Conservation (phyloP, 2,329 filamentous ascomycete species). For the Cryphonectria radicalis region DNA sequence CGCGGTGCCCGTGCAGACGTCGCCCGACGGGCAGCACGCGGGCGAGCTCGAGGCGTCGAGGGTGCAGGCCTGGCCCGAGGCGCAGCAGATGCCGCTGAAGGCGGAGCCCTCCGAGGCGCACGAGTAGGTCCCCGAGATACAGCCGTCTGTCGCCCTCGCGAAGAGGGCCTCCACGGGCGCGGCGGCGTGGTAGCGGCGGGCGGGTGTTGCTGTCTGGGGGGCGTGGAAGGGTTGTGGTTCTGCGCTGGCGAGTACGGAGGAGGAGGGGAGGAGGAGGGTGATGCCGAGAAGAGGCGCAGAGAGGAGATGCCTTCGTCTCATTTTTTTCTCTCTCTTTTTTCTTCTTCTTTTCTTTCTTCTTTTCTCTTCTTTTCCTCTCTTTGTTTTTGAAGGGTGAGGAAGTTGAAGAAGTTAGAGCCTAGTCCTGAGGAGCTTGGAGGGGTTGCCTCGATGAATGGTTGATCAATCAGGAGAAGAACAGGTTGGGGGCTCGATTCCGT, state of each 20-base stretch:
- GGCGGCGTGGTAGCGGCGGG: conserved; percentile 30
- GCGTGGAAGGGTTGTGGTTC: conserved; percentile 38
- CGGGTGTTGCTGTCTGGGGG: conserved; percentile 34
- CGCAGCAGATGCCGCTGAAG: conserved; percentile 57
- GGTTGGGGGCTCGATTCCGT: background rate
- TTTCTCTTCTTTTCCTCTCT: too few relatives aligned
- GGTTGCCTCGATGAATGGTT: background rate
- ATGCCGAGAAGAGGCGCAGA: conserved; percentile 13
- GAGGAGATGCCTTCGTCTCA: conserved; percentile 23
- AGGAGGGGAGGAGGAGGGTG: conserved; percentile 26
- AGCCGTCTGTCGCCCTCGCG: conserved; percentile 38
- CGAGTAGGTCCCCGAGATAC: conserved; percentile 53
- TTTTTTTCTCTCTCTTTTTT: conserved; percentile 12
- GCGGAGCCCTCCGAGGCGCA: conserved; percentile 52
- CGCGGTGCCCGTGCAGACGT: conserved; percentile 61
- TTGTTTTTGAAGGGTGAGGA: conserved; percentile 1
- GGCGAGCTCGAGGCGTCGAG: conserved; percentile 53
- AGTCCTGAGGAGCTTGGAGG: conserved; percentile 8
- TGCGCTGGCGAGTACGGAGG: conserved; percentile 31
- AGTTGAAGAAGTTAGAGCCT: background rate
- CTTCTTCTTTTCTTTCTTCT: background rate
- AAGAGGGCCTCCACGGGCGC: conserved; percentile 29
- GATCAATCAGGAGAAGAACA: background rate
- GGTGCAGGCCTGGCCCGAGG: conserved; percentile 54
- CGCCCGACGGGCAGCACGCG: conserved; percentile 55